These are phyloP conservation scores for Gigaspora rosea DNA, from an alignment of 192 early-diverging fungal genomes.

Conservation along the genomic window DNA sequence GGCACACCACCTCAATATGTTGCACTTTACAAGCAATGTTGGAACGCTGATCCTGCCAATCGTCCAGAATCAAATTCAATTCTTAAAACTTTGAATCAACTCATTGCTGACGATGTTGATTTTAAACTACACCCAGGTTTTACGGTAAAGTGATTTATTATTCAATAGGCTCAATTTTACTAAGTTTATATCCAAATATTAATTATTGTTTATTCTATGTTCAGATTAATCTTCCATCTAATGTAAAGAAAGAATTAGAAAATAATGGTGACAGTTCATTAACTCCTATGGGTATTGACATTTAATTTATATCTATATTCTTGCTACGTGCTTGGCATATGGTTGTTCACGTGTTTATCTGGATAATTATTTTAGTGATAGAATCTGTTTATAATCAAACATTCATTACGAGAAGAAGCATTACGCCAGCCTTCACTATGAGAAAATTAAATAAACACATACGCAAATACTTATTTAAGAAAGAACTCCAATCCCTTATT, in stretches of 20 bases:
- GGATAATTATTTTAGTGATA: background rate
- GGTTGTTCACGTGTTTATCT: background rate
- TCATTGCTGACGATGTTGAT: background rate
- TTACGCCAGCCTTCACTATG: background rate
- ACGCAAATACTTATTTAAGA: background rate
- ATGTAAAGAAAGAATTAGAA: background rate
- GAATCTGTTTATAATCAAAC: conserved; percentile 22
- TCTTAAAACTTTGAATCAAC: too few species aligned
- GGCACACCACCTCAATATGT: too few species aligned
- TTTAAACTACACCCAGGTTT: conserved; percentile 10
- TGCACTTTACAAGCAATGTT: too few species aligned
- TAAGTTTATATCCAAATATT: background rate
- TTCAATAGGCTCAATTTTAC: background rate
- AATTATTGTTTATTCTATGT: background rate
- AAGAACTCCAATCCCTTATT: background rate
- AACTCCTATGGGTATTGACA: background rate
- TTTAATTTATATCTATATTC: background rate
- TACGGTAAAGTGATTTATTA: background rate
- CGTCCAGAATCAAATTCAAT: too few species aligned
- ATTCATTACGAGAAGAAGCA: conserved; percentile 7
- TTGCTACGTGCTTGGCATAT: background rate
- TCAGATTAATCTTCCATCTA: background rate
- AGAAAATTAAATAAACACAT: background rate
- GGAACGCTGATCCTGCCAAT: too few species aligned
- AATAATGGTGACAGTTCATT: background rate